These are phyloP conservation scores for Sanghuangporus baumii DNA, from an alignment of 1,284 basidiomycete genomes.

Conservation along the genomic window DNA sequence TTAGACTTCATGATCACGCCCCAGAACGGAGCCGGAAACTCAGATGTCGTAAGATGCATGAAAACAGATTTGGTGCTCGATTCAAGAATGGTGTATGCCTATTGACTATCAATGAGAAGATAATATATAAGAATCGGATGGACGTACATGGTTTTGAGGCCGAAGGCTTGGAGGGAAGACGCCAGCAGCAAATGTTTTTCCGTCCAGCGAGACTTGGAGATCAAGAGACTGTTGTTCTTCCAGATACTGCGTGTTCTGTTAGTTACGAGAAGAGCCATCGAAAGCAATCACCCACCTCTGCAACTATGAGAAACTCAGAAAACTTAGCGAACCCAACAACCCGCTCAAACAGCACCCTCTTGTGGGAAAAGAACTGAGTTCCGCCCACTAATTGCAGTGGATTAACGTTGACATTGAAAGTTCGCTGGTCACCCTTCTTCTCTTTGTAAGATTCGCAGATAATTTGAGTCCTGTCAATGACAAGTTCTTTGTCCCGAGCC, in stretches of 20 bases:
- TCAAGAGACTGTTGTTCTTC: slow-evolving; percentile 58
- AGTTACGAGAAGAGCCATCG: not conserved
- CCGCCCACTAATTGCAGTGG: slow-evolving; percentile 81
- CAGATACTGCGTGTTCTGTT: slow-evolving; percentile 43
- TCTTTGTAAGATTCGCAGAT: slow-evolving; percentile 85
- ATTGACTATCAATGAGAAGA: slow-evolving; percentile 1
- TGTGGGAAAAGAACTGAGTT: slow-evolving; percentile 65
- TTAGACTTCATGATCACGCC: slow-evolving; percentile 95
- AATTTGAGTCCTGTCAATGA: slow-evolving; percentile 82
- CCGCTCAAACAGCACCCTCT: slow-evolving; percentile 75
- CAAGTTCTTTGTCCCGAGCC: slow-evolving; percentile 75
- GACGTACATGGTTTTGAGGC: slow-evolving; percentile 77
- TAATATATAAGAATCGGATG: not conserved
- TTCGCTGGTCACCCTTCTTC: slow-evolving; percentile 77
- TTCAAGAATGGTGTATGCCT: slow-evolving; percentile 94
- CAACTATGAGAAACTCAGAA: slow-evolving; percentile 92
- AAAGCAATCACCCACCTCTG: slow-evolving; percentile 58
- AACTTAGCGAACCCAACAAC: slow-evolving; percentile 97
- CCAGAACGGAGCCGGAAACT: slow-evolving; percentile 70
- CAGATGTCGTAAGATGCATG: slow-evolving; percentile 91
- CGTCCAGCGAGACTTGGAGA: slow-evolving; percentile 91
- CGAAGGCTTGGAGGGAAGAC: slow-evolving; percentile 88
- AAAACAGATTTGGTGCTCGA: slow-evolving; percentile 92
- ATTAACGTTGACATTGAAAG: slow-evolving; percentile 50
- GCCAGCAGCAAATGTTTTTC: slow-evolving; percentile 76